Evolutionary conservation across 257 asterid genomes (phyloP).

Genomic region (Solanum ossicruentum): DNA sequence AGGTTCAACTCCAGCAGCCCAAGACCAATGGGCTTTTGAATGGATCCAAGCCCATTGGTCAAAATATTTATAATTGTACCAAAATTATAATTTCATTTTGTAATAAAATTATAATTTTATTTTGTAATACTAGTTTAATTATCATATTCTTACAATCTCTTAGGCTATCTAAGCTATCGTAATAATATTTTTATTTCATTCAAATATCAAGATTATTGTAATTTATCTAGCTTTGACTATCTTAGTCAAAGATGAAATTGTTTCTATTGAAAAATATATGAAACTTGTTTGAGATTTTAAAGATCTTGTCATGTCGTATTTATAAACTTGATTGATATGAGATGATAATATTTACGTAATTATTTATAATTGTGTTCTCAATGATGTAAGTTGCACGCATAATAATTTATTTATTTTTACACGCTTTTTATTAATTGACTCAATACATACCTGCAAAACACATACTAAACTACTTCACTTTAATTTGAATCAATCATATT

Average conservation of each 20-base stretch:
- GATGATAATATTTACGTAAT: no score
- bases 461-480: no score
- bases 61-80: conserved; percentile 1
- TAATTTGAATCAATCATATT: no score
- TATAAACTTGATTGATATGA: background rate
- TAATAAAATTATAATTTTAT: no score
- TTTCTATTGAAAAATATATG: background rate
- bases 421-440: no score
- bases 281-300: no score
- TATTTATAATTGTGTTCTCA: no score
- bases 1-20: background rate
- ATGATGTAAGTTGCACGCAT: no score
- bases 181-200: background rate
- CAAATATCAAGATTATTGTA: background rate
- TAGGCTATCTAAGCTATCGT: background rate
- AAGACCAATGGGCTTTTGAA: background rate
- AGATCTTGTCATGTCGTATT: background rate
- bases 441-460: no score
- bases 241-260: background rate
- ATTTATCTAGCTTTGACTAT: background rate
- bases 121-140: conserved; percentile 3
- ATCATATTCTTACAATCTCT: conserved; percentile 9
- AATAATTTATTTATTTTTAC: no score
- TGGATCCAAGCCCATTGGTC: conserved; percentile 7
- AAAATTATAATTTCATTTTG: background rate